Conservation (phyloP, 169 alveolate genomes). For the Plasmodium billcollinsi region DNA sequence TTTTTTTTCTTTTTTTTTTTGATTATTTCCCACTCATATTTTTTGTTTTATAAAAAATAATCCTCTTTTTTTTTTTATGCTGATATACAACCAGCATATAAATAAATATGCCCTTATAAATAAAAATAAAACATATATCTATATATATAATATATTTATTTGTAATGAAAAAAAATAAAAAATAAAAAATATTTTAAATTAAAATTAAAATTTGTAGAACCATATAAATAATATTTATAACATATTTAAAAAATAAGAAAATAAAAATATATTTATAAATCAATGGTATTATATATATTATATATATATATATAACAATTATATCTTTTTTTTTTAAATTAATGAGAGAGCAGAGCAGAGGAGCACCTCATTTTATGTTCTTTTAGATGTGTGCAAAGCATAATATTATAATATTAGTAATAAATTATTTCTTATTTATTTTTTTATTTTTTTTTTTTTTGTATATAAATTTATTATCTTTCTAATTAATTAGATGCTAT, state of each 20-base stretch:
- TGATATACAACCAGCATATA: constrained; percentile 10
- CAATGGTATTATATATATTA: not conserved
- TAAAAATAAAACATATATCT: not conserved
- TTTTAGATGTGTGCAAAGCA: constrained; percentile 20
- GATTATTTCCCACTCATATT: constrained; percentile 18
- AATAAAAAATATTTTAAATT: not conserved
- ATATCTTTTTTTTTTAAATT: no score
- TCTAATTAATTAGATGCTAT: no score
- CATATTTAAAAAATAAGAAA: no score
- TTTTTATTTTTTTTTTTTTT: no score
- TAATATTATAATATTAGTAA: not conserved
- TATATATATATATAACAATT: not conserved
- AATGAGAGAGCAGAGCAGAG: not conserved
- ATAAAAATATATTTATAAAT: no score
- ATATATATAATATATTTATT: not conserved
- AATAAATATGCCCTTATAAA: not conserved
- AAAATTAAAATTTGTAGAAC: not conserved
- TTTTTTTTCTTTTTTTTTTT: constrained; percentile 20
- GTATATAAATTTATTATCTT: no score
- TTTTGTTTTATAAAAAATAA: constrained; percentile 3
- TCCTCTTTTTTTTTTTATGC: not conserved
- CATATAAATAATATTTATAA: no score
- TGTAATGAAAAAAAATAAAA: not conserved
- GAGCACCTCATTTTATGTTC: not conserved
- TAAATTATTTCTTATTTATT: no score